Base-by-base conservation (phyloP, 768 basidiomycete genomes). In the Candolleomyces efflorescens region DNA sequence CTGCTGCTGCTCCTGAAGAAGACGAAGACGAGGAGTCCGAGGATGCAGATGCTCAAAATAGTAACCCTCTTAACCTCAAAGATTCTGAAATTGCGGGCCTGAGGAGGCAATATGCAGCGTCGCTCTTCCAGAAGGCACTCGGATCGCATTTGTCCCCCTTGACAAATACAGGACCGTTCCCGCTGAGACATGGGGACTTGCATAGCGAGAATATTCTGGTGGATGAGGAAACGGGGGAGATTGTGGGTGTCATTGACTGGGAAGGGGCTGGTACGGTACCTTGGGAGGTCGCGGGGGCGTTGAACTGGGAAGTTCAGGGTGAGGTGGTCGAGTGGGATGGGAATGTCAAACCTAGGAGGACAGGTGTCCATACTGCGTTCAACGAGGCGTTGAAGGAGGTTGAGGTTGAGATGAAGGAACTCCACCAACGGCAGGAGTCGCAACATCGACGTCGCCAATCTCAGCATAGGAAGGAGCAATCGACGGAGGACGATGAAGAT, bases 191-290 rank as follows among this genome's bases (percentile, higher is more conserved):
- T 52, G 75, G 75, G 13, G 75, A 76, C 58, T 63, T 76, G 7
- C 75, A 76, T 62, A 74, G 72, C 62, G 73, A 76, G 51, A 76
- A 76, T 55, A 71, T 76, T 22, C 67, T 76, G 23, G 75, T 76
- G 2, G 75, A 76, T 59, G 53, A 63, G 47, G 60, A 66, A 32
- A 70, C 68, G 1, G 75, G 75, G 9, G 73, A 76, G 60, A 75
- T 76, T 49, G 68, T 75, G 10, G 75, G 75, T 3, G 73, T 76
- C 3, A 64, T 76, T 26, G 75, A 76, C 55, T 76, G 75, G 75
- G 75, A 76, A 51, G 75, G 75, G 63, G 74, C 75, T 0, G 73
- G 73, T 15, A 75, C 75, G 2, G 75, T 77, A 12, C 75, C 75
- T 11, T 77, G 75, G 75, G 75, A 77, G 57, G 73, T 73, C 12